Percentiles rank a stretch among this genome's conserved stretches.
Evolutionary conservation across 768 basidiomycete genomes (phyloP).

Genomic region (Phaeotremella fagi): DNA sequence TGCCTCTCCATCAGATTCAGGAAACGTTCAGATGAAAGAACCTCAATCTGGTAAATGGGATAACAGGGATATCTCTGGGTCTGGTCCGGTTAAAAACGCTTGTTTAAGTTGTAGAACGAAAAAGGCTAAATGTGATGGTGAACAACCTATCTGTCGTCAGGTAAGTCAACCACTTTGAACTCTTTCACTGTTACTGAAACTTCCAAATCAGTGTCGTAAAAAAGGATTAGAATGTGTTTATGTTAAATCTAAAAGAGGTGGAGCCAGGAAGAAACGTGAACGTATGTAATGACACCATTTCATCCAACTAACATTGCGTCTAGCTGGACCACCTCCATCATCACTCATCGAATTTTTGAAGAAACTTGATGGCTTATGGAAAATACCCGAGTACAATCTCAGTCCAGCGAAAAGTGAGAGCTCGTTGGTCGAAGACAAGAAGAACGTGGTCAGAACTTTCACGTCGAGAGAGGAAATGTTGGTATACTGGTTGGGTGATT

Average conservation of each 20-base stretch:
- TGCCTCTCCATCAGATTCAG: too few species aligned
- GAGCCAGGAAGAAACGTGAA: conserved; percentile 42
- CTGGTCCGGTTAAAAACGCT: conserved; percentile 40
- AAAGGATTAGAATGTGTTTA: conserved; percentile 43
- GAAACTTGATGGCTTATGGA: conserved; percentile 34
- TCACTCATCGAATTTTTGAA: conserved; percentile 39
- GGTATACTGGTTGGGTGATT: too few species aligned
- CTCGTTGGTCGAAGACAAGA: conserved; percentile 18
- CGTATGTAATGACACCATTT: conserved; percentile 12
- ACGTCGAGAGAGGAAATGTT: conserved; percentile 30
- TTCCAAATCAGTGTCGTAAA: conserved; percentile 36
- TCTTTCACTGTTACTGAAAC: too few species aligned
- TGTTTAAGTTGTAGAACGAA: conserved; percentile 44
- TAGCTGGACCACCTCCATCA: conserved; percentile 25
- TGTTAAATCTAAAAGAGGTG: conserved; percentile 45
- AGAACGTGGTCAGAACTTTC: conserved; percentile 29
- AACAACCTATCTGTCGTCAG: conserved; percentile 42
- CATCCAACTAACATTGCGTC: not conserved
- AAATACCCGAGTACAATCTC: conserved; percentile 8
- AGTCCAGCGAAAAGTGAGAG: not conserved
- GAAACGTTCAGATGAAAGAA: too few species aligned
- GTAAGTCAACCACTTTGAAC: conserved; percentile 12
- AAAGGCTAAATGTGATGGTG: conserved; percentile 47
- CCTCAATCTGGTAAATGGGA: too few species aligned
- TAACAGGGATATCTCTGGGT: too few species aligned